Conservation (phyloP, 768 basidiomycete genomes). For the Boletales sp. region DNA sequence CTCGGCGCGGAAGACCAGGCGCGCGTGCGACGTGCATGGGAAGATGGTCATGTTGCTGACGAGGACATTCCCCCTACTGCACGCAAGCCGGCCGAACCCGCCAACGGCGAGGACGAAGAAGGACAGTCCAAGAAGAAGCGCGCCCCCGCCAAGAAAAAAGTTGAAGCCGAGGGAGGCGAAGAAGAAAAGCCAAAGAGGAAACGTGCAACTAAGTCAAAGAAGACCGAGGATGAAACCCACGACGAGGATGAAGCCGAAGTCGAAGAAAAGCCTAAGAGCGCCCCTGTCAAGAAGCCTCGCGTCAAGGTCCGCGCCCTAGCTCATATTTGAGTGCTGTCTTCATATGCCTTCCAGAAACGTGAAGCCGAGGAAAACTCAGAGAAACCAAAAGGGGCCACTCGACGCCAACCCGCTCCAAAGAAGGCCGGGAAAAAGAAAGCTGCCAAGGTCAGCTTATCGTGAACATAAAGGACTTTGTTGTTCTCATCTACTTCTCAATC, state of each 20-base stretch:
- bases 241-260: slow-evolving; percentile 33
- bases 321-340: slow-evolving; percentile 8
- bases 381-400: slow-evolving; percentile 49
- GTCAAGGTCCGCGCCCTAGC: slow-evolving; percentile 30
- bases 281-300: slow-evolving; percentile 33
- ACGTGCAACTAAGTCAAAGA: slow-evolving; percentile 30
- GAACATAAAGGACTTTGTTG: not conserved
- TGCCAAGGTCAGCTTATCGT: slow-evolving; percentile 31
- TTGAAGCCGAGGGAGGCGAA: slow-evolving; percentile 31
- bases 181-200: slow-evolving; percentile 37
- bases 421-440: slow-evolving; percentile 48
- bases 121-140: slow-evolving; percentile 56
- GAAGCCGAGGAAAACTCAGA: slow-evolving; percentile 32
- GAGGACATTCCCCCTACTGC: slow-evolving; percentile 81
- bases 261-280: slow-evolving; percentile 28
- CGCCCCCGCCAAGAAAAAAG: slow-evolving; percentile 35
- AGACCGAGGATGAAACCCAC: slow-evolving; percentile 31
- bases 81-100: slow-evolving; percentile 50
- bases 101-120: slow-evolving; percentile 46
- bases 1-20: slow-evolving; percentile 66
- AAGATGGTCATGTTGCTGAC: slow-evolving; percentile 72
- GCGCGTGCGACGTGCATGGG: slow-evolving; percentile 68
- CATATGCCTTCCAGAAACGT: slow-evolving; percentile 24
- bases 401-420: slow-evolving; percentile 43
- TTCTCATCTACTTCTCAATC: not conserved